Conservation (phyloP, 2,329 filamentous ascomycete genomes). For the Orbilia oligospora region DNA sequence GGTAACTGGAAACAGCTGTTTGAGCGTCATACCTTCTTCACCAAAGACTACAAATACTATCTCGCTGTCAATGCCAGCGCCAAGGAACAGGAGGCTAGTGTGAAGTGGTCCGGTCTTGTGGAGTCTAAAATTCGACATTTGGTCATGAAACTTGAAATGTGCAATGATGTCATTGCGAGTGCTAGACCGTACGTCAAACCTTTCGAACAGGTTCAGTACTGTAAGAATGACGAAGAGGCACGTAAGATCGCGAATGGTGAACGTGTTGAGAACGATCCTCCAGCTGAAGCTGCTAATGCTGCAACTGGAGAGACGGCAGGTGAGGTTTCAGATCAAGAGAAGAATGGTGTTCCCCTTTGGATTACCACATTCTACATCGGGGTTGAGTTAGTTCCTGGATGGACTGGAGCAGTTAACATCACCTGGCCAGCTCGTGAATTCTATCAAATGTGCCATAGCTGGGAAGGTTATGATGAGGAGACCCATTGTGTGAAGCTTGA, state of each 20-base stretch:
- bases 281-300: conserved; percentile 64
- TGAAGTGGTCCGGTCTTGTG: conserved; percentile 80
- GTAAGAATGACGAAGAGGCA: conserved; percentile 74
- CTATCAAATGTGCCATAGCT: conserved; percentile 82
- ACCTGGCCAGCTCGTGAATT: conserved; percentile 87
- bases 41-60: conserved; percentile 93
- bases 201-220: conserved; percentile 85
- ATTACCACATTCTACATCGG: conserved; percentile 97
- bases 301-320: conserved; percentile 60
- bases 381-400: conserved; percentile 80
- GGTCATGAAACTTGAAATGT: conserved; percentile 84
- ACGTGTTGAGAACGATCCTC: conserved; percentile 70
- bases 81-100: conserved; percentile 83
- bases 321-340: conserved; percentile 65
- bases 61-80: conserved; percentile 88
- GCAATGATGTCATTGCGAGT: conserved; percentile 79
- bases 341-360: conserved; percentile 73
- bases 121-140: conserved; percentile 93
- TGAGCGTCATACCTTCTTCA: conserved; percentile 92
- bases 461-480: conserved; percentile 81
- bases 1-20: conserved; percentile 90
- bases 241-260: conserved; percentile 76
- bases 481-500: conserved; percentile 84
- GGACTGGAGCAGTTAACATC: conserved; percentile 70
- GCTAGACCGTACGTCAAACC: conserved; percentile 95